Percentiles rank a stretch among this genome's conserved stretches.
Conservation (phyloP, 352 stramenopile species). For the Phytophthora chlamydospora region DNA sequence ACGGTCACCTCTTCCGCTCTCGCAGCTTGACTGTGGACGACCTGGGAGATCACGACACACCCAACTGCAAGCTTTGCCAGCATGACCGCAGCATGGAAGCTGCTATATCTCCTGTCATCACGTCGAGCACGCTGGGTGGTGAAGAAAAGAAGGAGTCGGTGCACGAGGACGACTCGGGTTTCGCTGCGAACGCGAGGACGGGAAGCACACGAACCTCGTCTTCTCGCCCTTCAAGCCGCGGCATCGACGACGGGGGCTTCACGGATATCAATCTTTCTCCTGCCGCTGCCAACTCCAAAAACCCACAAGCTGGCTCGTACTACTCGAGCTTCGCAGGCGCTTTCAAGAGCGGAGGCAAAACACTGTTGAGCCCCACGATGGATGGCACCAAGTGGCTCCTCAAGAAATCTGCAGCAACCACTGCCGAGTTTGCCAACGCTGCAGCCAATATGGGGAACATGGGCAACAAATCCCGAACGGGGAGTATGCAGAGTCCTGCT, state of each 20-base stretch:
- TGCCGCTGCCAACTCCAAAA: slow-evolving; percentile 20
- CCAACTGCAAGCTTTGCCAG: slow-evolving; percentile 70
- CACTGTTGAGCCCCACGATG: slow-evolving; percentile 65
- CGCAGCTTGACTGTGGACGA: slow-evolving; percentile 66
- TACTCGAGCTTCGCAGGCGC: slow-evolving; percentile 74
- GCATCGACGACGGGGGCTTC: slow-evolving; percentile 16
- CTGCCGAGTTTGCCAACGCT: slow-evolving; percentile 38
- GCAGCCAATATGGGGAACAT: slow-evolving; percentile 36
- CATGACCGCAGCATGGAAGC: slow-evolving; percentile 42
- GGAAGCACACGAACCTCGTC: slow-evolving; percentile 16
- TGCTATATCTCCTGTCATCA: background rate
- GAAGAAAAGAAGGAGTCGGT: slow-evolving; percentile 24
- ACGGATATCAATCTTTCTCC: slow-evolving; percentile 36
- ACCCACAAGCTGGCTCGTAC: slow-evolving; percentile 42
- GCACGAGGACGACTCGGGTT: slow-evolving; percentile 13
- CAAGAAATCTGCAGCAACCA: slow-evolving; percentile 56
- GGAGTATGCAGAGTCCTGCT: slow-evolving; percentile 23
- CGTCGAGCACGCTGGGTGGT: background rate
- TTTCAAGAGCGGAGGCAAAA: slow-evolving; percentile 75
- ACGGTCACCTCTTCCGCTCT: slow-evolving; percentile 57
- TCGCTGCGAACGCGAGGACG: slow-evolving; percentile 15
- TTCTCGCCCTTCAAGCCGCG: slow-evolving; percentile 7
- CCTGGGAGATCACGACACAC: slow-evolving; percentile 74
- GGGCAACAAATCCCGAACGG: slow-evolving; percentile 28
- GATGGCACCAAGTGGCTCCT: slow-evolving; percentile 80